Evolutionary conservation across 2,329 filamentous ascomycete species (phyloP), one percentile per base, ranked within the genome.

Genomic region (Westerdykella ornata): DNA sequence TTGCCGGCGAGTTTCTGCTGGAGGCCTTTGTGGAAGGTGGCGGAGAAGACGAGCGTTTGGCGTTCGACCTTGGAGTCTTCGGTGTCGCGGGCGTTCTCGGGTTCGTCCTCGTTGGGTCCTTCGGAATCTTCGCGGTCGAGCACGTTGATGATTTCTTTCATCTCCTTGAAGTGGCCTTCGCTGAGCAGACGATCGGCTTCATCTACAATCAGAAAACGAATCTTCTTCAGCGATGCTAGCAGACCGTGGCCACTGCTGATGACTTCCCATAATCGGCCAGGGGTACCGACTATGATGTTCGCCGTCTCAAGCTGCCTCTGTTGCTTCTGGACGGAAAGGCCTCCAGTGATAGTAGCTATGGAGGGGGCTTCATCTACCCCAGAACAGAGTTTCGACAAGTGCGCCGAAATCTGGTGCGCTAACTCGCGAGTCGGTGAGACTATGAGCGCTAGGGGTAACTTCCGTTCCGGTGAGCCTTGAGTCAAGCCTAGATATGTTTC

Each of bases 41-140:
- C 92, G 0, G 92, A 97, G 66, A 98, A 98, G 15, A 98, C 88
- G 0, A 98, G 76, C 0, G 89, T 97, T 61, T 98, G 92, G 31
- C 90, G 73, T 13, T 76, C 59, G 12, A 31, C 29, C 3, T 17
- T 35, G 39, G 43, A 41, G 2, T 42, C 35, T 19, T 52, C 42
- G 2, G 43, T 45, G 8, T 26, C 22, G 22, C 22, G 8, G 7
- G 22, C 22, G 22, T 26, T 26, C 13, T 35, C 43, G 4, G 46
- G 46, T 12, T 50, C 46, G 8, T 51, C 43, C 5, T 66, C 56
- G 0, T 71, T 66, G 8, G 75, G 71, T 3, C 72, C 68, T 1
- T 69, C 64, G 5, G 73, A 72, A 16, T 76, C 72, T 30, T 76
- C 70, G 19, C 81, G 75, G 56, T 96, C 88, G 8, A 98, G 69